Evolutionary conservation across 2,329 filamentous ascomycete genomes (phyloP).

Genomic region (Penicillium sp.): DNA sequence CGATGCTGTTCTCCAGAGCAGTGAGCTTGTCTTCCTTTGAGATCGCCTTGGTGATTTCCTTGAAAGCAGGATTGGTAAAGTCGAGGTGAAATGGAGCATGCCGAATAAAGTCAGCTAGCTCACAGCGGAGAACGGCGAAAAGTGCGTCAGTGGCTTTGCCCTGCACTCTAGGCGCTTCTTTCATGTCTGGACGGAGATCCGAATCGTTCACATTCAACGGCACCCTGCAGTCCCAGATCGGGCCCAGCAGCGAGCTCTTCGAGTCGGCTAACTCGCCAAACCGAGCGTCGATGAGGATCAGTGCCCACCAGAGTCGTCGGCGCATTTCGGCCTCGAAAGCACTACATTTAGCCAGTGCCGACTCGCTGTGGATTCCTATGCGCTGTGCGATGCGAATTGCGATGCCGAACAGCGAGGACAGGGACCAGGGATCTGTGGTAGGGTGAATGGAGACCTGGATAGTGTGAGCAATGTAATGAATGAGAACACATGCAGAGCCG

Average conservation of each 20-base stretch:
- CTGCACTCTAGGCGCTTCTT: slow-evolving; percentile 17
- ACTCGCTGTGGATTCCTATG: slow-evolving; percentile 66
- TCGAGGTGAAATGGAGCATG: slow-evolving; percentile 43
- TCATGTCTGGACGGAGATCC: slow-evolving; percentile 43
- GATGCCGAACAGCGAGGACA: slow-evolving; percentile 61
- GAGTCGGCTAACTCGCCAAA: slow-evolving; percentile 64
- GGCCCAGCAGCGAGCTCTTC: slow-evolving; percentile 36
- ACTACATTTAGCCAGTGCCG: slow-evolving; percentile 44
- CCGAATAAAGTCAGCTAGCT: slow-evolving; percentile 15
- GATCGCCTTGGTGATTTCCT: slow-evolving; percentile 28
- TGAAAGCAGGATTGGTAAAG: slow-evolving; percentile 45
- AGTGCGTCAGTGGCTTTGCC: slow-evolving; percentile 11
- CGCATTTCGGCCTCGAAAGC: slow-evolving; percentile 65
- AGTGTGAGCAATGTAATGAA: slow-evolving; percentile 25
- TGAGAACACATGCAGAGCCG: no score
- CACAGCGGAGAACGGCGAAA: slow-evolving; percentile 13
- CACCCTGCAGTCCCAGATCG: slow-evolving; percentile 46
- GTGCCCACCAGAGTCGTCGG: slow-evolving; percentile 70
- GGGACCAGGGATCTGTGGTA: slow-evolving; percentile 58
- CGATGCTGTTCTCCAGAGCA: slow-evolving; percentile 42
- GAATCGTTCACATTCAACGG: slow-evolving; percentile 46
- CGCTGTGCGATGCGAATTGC: slow-evolving; percentile 66
- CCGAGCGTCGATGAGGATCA: slow-evolving; percentile 66
- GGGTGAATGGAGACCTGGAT: slow-evolving; percentile 56
- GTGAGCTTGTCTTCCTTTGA: slow-evolving; percentile 28